Percentiles rank a stretch among this genome's conserved stretches.
Evolutionary conservation across 495 filamentous ascomycete species (phyloP).

Genomic region (Neurospora discreta): DNA sequence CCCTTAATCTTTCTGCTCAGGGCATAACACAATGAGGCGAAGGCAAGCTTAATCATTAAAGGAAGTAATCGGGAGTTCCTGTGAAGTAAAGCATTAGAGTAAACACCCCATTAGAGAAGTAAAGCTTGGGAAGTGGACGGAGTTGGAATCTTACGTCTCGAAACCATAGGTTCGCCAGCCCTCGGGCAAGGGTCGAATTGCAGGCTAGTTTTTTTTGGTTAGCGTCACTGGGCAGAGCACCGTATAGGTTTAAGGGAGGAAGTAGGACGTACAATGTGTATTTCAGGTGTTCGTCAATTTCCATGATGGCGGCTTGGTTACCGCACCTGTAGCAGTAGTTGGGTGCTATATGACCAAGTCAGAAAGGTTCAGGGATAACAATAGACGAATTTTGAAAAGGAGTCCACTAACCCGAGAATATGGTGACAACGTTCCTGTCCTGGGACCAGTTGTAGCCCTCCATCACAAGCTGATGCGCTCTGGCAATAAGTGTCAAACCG

Average conservation of each 20-base stretch:
- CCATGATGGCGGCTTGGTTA: constrained; percentile 99
- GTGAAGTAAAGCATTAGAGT: neutral
- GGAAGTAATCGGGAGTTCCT: constrained; percentile 19
- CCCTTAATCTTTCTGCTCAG: neutral
- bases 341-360: constrained; percentile 48
- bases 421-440: constrained; percentile 94
- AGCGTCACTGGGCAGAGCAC: constrained; percentile 4
- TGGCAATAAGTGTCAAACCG: constrained; percentile 85
- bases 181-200: constrained; percentile 98
- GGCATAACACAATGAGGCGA: constrained; percentile 1
- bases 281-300: constrained; percentile 98
- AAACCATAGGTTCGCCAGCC: constrained; percentile 98
- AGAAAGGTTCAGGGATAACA: neutral
- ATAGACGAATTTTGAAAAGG: neutral
- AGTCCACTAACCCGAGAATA: constrained; percentile 71
- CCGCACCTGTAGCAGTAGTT: constrained; percentile 98
- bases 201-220: constrained; percentile 48
- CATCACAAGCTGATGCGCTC: constrained; percentile 95
- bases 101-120: neutral
- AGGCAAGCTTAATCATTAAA: constrained; percentile 8
- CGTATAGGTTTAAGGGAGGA: neutral
- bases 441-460: constrained; percentile 98
- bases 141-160: constrained; percentile 51
- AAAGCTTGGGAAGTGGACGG: neutral
- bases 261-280: constrained; percentile 87